These are phyloP conservation scores for Lachnellula cervina DNA, from an alignment of 2,329 filamentous ascomycete species.

Conservation along the genomic window DNA sequence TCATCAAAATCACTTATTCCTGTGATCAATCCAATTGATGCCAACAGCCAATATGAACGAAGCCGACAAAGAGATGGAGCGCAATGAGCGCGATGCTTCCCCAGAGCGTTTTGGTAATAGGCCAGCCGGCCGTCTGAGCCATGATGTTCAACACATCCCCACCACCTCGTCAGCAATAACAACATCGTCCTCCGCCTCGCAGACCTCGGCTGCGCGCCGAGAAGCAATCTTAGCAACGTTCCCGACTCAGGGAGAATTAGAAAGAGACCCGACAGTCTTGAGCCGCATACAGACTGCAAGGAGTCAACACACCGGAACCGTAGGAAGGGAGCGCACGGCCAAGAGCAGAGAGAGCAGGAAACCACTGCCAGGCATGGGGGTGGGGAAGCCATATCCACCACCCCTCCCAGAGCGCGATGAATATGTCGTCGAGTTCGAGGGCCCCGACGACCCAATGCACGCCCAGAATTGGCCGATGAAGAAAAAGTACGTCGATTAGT, in stretches of 20 bases:
- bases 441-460: slow-evolving; percentile 75
- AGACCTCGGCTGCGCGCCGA: slow-evolving; percentile 33
- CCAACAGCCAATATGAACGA: slow-evolving; percentile 24
- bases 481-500: slow-evolving; percentile 61
- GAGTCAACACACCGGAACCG: slow-evolving; percentile 67
- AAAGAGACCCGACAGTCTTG: slow-evolving; percentile 64
- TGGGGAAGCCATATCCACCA: slow-evolving; percentile 70
- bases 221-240: slow-evolving; percentile 52
- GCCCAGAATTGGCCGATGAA: slow-evolving; percentile 79
- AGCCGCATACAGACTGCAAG: slow-evolving; percentile 66
- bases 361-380: slow-evolving; percentile 65
- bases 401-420: slow-evolving; percentile 64
- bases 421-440: slow-evolving; percentile 82
- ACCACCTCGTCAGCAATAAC: slow-evolving; percentile 52
- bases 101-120: slow-evolving; percentile 32
- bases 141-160: slow-evolving; percentile 57
- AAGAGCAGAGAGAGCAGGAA: slow-evolving; percentile 47
- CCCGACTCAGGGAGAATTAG: slow-evolving; percentile 63
- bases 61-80: slow-evolving; percentile 24
- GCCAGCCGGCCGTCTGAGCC: slow-evolving; percentile 33
- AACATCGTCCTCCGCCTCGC: slow-evolving; percentile 44
- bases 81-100: slow-evolving; percentile 48
- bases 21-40: not conserved
- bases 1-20: not conserved
- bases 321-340: slow-evolving; percentile 47